Evolutionary conservation across 83 land plant genomes (phyloP), one percentile per base, ranked within the genome.

Genomic region (Picea engelmannii): DNA sequence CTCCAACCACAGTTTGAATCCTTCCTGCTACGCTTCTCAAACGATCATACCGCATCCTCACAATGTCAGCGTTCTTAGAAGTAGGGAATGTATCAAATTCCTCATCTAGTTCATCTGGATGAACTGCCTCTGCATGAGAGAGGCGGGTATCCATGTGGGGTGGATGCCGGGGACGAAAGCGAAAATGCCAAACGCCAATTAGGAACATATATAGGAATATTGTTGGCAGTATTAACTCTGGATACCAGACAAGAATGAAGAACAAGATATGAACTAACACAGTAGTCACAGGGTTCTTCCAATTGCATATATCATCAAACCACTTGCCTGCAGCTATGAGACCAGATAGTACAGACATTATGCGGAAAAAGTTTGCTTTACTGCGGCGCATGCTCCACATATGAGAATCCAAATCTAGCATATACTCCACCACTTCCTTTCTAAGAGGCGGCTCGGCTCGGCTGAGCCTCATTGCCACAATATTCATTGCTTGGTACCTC

Each of bases 301-400:
- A 90, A 21, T 80, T 64, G 84, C 91, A 83, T 12, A 90, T 86
- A 62, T 90, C 83, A 66, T 84, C 88, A 80, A 89, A 82, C 92
- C 92, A 89, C 62, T 86, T 86, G 68, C 84, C 84, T 10, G 83
- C 86, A 13, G 91, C 86, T 47, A 89, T 20, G 20, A 83, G 38
- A 1, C 92, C 92, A 68, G 70, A 35, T 21, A 90, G 69, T 64
- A 90, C 91, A 0, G 66, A 52, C 87, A 88, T 82, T 42, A 90
- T 90, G 12, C 92, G 38, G 79, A 81, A 88, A 20, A 89, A 90
- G 35, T 90, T 90, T 0, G 90, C 91, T 60, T 90, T 90, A 81
- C 94, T 92, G 80, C 94, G 81, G 10, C 94, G 86, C 92, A 92
- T 92, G 52, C 94, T 92, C 90, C 90, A 92, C 86, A 92, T 88